phyloP scores from a whole-genome alignment of 805 yeast species.

The Debaryomyces maramus region DNA sequence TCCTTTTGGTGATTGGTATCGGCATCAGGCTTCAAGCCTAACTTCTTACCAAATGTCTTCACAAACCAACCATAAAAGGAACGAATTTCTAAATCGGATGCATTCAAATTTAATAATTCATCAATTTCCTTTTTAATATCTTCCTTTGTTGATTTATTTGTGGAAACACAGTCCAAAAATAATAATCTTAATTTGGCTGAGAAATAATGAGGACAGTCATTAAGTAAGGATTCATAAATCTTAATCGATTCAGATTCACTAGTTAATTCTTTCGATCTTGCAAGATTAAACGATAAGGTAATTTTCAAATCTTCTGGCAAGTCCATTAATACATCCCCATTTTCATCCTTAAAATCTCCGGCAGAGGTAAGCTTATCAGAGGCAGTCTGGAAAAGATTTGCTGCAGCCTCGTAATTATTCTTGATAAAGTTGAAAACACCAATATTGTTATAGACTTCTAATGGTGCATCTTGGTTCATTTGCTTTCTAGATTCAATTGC shows the following conservation, averaged over 20 bases:
- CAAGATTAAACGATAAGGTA: conserved; percentile 60
- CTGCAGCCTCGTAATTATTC: conserved; percentile 59
- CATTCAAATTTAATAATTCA: conserved; percentile 50
- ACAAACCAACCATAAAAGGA: conserved; percentile 92
- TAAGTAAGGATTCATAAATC: conserved; percentile 57
- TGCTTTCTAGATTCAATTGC: conserved; percentile 54
- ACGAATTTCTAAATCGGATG: conserved; percentile 75
- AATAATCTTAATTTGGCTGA: conserved; percentile 74
- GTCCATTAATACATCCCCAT: conserved; percentile 29
- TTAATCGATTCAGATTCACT: conserved; percentile 39
- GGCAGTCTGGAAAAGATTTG: conserved; percentile 54
- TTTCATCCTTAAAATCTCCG: conserved; percentile 39
- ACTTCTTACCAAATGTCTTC: conserved; percentile 54
- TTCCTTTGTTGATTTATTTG: conserved; percentile 33
- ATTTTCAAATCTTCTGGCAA: conserved; percentile 30
- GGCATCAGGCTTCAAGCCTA: conserved; percentile 48
- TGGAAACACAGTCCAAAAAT: conserved; percentile 55
- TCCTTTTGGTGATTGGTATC: conserved; percentile 83
- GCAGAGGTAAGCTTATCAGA: conserved; percentile 32
- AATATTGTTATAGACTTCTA: conserved; percentile 73
- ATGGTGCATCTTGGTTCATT: conserved; percentile 47
- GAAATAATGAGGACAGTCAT: conserved; percentile 64
- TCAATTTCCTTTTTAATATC: conserved; percentile 56
- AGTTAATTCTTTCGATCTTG: conserved; percentile 65
- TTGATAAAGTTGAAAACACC: conserved; percentile 79